Evolutionary conservation across 192 early-diverging fungal species (phyloP), one percentile per base, ranked within the genome.

Genomic region (Jimgerdemannia flammicorona): DNA sequence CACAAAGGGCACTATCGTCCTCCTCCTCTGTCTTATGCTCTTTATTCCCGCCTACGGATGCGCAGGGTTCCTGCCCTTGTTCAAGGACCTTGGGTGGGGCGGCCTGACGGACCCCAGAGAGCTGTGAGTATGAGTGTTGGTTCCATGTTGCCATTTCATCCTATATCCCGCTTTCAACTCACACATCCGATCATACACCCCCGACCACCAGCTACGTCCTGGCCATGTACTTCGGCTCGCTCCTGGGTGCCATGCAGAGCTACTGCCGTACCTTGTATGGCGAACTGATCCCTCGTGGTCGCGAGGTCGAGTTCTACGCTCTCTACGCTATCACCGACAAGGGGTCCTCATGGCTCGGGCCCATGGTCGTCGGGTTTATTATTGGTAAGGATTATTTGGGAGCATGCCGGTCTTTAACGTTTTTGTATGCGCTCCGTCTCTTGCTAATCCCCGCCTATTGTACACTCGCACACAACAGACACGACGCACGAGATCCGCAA

Each of bases 241-340:
- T 84, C n/a, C 74, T 84, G 41, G 83, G 83, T 4, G 59, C 80
- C 17, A 72, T 84, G 43, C 83, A 80, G 75, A 79, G 83, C 77
- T 82, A 78, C 18, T 59, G 49, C 2, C 49, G 49, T 14, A 59
- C 49, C 49, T 14, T 59, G 6, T 59, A 59, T 72, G 80, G 86
- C 9, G 87, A 93, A 73, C 72, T 93, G 29, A 73, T 88, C 9
- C 91, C 91, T 0, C 79, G 76, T 9, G 91, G 91, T 0, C 80
- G 79, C 42, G 91, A 92, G 78, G 80, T 84, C 8, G 87, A 91
- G 71, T 90, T 91, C 82, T 92, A 90, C 79, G 83, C 82, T 49
- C 72, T 92, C 20, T 92, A 86, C 79, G 85, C 83, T 10, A 74
- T 88, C 40, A 88, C 89, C 4, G 87, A 63, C 44, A 66, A 44